A percentile compares a stretch with the other conserved stretches of the same genome.
phyloP scores from a whole-genome alignment of 176 grass and related monocot species.

The Chrysopogon serrulatus region DNA sequence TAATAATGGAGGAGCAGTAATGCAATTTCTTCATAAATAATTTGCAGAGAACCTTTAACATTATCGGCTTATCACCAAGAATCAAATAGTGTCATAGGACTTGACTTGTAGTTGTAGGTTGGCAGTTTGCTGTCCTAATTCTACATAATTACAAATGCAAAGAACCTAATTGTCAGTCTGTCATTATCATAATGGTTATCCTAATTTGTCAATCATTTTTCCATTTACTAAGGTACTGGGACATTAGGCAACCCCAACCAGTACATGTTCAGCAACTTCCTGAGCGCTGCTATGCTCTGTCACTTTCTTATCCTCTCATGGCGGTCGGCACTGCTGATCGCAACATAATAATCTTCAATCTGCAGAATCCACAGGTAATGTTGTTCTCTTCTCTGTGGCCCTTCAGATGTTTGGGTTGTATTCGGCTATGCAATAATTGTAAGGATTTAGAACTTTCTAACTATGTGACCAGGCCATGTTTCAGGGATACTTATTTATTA shows the following conservation, averaged over 20 bases:
- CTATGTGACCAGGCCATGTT: not conserved
- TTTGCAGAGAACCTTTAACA: not conserved
- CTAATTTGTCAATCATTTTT: not conserved
- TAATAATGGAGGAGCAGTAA: not conserved
- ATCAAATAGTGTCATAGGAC: not conserved
- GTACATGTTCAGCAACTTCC: slow-evolving; percentile 83
- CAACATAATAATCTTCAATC: slow-evolving; percentile 72
- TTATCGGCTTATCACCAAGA: slow-evolving; percentile 17
- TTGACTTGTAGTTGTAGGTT: not conserved
- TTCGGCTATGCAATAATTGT: not conserved
- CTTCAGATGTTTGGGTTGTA: not conserved
- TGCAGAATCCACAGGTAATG: slow-evolving; percentile 81
- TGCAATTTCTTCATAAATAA: not conserved
- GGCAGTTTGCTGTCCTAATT: not conserved
- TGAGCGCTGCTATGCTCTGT: slow-evolving; percentile 75
- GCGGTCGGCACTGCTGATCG: slow-evolving; percentile 77
- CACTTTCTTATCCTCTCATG: slow-evolving; percentile 88
- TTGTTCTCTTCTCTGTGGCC: not conserved
- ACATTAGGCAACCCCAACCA: slow-evolving; percentile 74
- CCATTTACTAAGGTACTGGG: slow-evolving; percentile 65
- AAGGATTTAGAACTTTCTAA: not conserved
- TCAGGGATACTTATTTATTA: not conserved
- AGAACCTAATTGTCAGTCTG: not conserved
- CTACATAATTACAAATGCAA: not conserved
- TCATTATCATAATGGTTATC: not conserved